Base-by-base conservation (phyloP, 2,329 filamentous ascomycete species). In the Podosphaera aphanis region DNA sequence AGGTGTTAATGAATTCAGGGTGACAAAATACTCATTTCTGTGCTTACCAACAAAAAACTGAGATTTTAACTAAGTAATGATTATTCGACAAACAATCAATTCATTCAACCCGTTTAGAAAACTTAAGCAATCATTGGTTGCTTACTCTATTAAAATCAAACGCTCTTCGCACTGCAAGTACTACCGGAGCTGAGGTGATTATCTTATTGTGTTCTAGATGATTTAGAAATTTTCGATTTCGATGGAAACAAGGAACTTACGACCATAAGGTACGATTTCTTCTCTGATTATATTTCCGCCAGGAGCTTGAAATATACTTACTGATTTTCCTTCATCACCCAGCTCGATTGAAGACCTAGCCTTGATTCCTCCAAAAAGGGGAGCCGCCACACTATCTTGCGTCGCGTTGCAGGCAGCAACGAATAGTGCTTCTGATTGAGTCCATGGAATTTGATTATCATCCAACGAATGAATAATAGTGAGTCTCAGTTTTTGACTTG, bases 381-480 rank as follows among this genome's bases (percentile, higher is more conserved):
- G 7, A 16, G 51, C 51, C 51, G 55, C 55, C 16, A 56, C 62
- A 8, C 59, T 59, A 38, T 57, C 52, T 2, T 64, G 57, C 1
- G 66, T 66, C 39, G 71, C 70, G 45, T 67, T 68, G 1, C 71
- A 71, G 0, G 76, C 72, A 0, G 70, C 67, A 25, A 63, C 63
- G 57, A 82, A 83, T 1, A 83, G 61, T 51, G 65, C 67, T 53
- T 78, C 70, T 38, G 76, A 74, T 56, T 85, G 77, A 1, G 64
- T 69, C 63, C 74, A 88, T 0, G 82, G 77, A 49, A 95, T 93
- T 53, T 93, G 83, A 48, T 66, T 64, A 58, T 95, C 88, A 56
- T 93, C 74, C 46, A 71, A 69, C 15, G 85, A 82, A 55, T 94
- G 88, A 2, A 95, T 63, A 37, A 94, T 64, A 38, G 72, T 76